Percentiles rank a stretch among this genome's conserved stretches.
Evolutionary conservation across 306 rosid genomes (phyloP).

Genomic region (Quercus dentata): DNA sequence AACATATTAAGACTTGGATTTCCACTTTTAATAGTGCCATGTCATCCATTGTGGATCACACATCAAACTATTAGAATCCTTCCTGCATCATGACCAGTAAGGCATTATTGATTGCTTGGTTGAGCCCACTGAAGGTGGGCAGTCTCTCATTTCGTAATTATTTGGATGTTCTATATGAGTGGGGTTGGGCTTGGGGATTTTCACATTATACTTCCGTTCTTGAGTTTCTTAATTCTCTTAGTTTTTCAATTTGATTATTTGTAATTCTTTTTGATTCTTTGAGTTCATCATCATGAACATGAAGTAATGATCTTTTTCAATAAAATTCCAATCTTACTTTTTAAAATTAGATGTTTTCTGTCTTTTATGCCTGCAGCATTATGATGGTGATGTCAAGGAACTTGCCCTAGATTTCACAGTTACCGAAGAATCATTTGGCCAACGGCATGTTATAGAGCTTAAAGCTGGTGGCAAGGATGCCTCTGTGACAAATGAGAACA

Average conservation of each 20-base stretch:
- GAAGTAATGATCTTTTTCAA: too few relatives aligned
- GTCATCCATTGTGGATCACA: not conserved
- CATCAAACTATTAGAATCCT: not conserved
- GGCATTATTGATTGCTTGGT: constrained; percentile 1
- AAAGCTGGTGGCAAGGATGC: constrained; percentile 88
- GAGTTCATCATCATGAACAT: too few relatives aligned
- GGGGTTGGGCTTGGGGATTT: too few relatives aligned
- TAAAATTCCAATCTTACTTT: too few relatives aligned
- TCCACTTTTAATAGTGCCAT: not conserved
- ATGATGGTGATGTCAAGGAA: constrained; percentile 78
- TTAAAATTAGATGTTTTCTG: constrained; percentile 15
- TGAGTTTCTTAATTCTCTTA: too few relatives aligned
- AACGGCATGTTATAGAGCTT: constrained; percentile 72
- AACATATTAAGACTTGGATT: not conserved
- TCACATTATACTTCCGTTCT: too few relatives aligned
- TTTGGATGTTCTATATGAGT: not conserved
- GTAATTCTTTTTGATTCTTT: too few relatives aligned
- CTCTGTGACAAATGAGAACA: constrained; percentile 79
- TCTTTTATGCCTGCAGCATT: constrained; percentile 61
- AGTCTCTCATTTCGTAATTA: not conserved
- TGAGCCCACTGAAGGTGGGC: constrained; percentile 13
- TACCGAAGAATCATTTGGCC: constrained; percentile 92
- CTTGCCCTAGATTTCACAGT: constrained; percentile 91
- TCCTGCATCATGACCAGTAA: not conserved
- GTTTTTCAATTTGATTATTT: too few relatives aligned